A percentile compares a stretch with the other conserved stretches of the same genome.
phyloP scores from a whole-genome alignment of 768 basidiomycete genomes.

The Psilocybe sp. region DNA sequence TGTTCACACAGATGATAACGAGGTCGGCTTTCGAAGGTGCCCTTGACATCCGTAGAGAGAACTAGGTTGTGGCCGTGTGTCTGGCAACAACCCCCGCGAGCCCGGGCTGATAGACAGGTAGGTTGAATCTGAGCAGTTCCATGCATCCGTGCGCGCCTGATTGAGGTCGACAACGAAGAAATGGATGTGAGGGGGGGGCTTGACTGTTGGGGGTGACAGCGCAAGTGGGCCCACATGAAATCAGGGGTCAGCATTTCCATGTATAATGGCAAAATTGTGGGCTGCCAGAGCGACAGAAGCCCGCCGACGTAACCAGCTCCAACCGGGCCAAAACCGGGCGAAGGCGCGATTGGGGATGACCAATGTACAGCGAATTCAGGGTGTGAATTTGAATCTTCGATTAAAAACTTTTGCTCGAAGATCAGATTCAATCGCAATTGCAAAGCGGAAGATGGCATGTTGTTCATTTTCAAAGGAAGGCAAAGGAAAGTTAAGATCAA shows the following conservation, averaged over 20 bases:
- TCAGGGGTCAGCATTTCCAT: too few relatives aligned
- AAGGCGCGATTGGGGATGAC: slow-evolving; percentile 12
- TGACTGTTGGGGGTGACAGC: too few relatives aligned
- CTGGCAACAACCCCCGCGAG: slow-evolving; percentile 84
- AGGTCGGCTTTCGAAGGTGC: slow-evolving; percentile 92
- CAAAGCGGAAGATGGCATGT: background rate
- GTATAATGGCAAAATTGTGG: too few relatives aligned
- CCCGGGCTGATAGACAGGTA: slow-evolving; percentile 93
- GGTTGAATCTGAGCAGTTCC: too few relatives aligned
- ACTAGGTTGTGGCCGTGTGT: slow-evolving; percentile 94
- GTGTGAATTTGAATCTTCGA: slow-evolving; percentile 26
- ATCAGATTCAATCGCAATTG: background rate
- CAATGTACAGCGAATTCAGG: slow-evolving; percentile 24
- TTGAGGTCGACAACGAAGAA: too few relatives aligned
- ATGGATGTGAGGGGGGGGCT: too few relatives aligned
- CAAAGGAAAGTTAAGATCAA: too few relatives aligned
- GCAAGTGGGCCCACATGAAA: too few relatives aligned
- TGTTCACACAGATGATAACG: slow-evolving; percentile 98
- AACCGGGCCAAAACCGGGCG: too few relatives aligned
- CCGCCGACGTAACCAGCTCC: too few relatives aligned
- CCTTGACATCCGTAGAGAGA: slow-evolving; percentile 93
- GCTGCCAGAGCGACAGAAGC: too few relatives aligned
- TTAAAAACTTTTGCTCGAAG: slow-evolving; percentile 28
- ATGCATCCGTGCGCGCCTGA: too few relatives aligned
- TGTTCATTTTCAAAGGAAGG: background rate